phyloP scores from a whole-genome alignment of 2,329 filamentous ascomycete species.

The Fusarium pseudograminearum region DNA sequence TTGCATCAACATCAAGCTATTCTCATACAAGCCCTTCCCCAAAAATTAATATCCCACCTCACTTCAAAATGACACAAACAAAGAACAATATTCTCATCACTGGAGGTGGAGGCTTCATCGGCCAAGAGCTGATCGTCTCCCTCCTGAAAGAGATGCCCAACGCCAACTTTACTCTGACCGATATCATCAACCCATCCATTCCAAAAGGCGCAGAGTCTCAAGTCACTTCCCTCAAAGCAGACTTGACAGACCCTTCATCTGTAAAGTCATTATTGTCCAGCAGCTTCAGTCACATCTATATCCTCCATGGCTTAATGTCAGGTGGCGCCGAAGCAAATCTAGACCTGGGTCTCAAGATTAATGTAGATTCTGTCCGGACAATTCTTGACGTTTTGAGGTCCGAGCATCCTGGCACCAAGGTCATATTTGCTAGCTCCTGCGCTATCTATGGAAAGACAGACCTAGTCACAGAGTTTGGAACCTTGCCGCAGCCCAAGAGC shows the following conservation, averaged over 20 bases:
- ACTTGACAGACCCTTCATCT: constrained; percentile 39
- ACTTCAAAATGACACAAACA: constrained; percentile 20
- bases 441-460: constrained; percentile 65
- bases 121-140: constrained; percentile 69
- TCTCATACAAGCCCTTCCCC: neutral
- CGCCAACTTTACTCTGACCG: constrained; percentile 65
- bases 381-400: constrained; percentile 64
- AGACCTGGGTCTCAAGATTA: constrained; percentile 66
- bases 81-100: constrained; percentile 66
- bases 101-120: constrained; percentile 73
- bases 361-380: constrained; percentile 66
- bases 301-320: constrained; percentile 74
- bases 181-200: constrained; percentile 65
- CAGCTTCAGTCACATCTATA: constrained; percentile 62
- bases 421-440: constrained; percentile 70
- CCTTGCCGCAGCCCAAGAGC: constrained; percentile 61
- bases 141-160: constrained; percentile 58
- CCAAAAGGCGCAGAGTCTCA: constrained; percentile 53
- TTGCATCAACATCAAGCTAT: neutral
- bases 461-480: constrained; percentile 34
- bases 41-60: accelerated
- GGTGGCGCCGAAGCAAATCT: constrained; percentile 70
- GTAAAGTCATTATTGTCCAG: constrained; percentile 47
- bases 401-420: constrained; percentile 60
- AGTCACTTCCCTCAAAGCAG: constrained; percentile 42